phyloP scores from a whole-genome alignment of 768 basidiomycete genomes.

The Obba rivulosa region DNA sequence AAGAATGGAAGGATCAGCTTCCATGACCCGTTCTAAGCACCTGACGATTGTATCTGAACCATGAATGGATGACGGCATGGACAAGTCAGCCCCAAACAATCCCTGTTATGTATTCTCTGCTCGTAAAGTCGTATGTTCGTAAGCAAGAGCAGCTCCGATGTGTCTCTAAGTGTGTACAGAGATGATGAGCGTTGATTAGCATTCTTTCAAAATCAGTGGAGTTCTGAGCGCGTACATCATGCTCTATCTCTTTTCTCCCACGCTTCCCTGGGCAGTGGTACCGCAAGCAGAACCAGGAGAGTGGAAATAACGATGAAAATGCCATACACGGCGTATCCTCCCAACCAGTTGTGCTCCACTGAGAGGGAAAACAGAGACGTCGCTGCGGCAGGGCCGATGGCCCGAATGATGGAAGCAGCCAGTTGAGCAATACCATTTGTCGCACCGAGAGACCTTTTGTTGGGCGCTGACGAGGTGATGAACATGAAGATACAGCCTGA shows the following conservation, averaged over 20 bases:
- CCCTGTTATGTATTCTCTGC: no score
- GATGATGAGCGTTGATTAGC: conserved; percentile 1
- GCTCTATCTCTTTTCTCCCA: conserved; percentile 15
- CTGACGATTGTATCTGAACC: no score
- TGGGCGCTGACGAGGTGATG: conserved; percentile 25
- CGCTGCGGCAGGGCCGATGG: conserved; percentile 48
- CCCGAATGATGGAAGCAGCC: conserved; percentile 40
- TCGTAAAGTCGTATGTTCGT: no score
- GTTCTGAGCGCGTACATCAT: not conserved
- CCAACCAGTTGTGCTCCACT: conserved; percentile 35
- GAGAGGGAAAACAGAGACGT: conserved; percentile 56
- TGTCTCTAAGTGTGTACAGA: not conserved
- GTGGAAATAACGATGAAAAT: conserved; percentile 15
- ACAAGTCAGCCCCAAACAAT: no score
- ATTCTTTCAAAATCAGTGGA: conserved; percentile 2
- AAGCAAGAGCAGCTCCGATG: conserved; percentile 7
- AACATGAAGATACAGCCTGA: conserved; percentile 29
- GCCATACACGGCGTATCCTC: conserved; percentile 39
- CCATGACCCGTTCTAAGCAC: no score
- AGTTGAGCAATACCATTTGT: conserved; percentile 55
- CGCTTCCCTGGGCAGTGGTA: conserved; percentile 13
- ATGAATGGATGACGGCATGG: no score
- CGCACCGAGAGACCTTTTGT: conserved; percentile 37
- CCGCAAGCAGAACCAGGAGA: conserved; percentile 12
- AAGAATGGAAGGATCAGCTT: no score